Percentiles rank a stretch among this genome's conserved stretches.
Evolutionary conservation across 2,329 filamentous ascomycete species (phyloP).

Genomic region (Furcasterigmium furcatum): DNA sequence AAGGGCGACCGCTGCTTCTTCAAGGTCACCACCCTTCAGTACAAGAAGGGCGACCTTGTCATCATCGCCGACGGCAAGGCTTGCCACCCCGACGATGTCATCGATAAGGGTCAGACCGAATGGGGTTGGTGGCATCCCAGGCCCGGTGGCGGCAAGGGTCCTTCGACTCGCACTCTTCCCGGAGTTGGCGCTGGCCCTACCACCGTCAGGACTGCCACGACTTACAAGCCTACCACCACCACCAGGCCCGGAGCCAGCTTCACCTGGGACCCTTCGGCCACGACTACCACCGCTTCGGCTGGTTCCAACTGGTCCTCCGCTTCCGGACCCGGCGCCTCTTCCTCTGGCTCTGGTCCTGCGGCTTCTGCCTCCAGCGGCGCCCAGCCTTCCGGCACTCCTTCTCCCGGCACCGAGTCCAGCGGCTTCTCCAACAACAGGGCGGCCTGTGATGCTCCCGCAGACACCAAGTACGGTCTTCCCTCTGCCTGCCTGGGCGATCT

Average conservation of each 20-base stretch:
- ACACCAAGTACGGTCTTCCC: conserved; percentile 17
- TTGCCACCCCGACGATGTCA: conserved; percentile 16
- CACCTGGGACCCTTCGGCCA: neutral
- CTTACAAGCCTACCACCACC: neutral
- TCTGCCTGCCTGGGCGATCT: conserved; percentile 19
- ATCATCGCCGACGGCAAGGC: conserved; percentile 16
- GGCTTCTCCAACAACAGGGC: conserved; percentile 1
- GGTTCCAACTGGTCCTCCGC: neutral
- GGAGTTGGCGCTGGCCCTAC: neutral
- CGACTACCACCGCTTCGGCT: neutral
- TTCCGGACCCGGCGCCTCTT: neutral
- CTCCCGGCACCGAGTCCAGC: neutral
- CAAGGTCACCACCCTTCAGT: conserved; percentile 14
- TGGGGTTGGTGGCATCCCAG: conserved; percentile 19
- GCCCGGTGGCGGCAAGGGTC: neutral
- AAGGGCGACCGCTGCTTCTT: conserved; percentile 25
- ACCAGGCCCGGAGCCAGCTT: neutral
- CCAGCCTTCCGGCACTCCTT: neutral
- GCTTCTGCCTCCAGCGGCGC: neutral
- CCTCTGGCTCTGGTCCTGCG: neutral
- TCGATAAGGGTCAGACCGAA: conserved; percentile 15
- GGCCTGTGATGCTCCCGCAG: conserved; percentile 10
- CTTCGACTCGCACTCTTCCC: neutral
- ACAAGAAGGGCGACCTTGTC: conserved; percentile 8
- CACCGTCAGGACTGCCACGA: neutral